phyloP scores from a whole-genome alignment of 1,284 basidiomycete genomes.

The Papiliotrema nemorosa region DNA sequence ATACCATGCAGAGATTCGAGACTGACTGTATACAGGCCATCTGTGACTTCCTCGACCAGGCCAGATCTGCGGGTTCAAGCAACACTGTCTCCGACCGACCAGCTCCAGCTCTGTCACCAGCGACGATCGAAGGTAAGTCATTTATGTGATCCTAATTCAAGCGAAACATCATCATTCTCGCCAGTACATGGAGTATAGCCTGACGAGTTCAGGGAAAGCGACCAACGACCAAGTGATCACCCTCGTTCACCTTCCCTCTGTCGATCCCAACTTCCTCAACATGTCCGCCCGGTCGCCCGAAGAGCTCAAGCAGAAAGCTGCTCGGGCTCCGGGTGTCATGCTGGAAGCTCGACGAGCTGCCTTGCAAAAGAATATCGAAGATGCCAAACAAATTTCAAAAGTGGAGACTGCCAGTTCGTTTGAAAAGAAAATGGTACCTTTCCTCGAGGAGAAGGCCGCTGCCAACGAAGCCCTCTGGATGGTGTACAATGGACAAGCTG shows the following conservation, averaged over 20 bases:
- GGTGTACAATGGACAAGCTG: constrained; percentile 42
- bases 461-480: constrained; percentile 44
- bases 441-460: constrained; percentile 49
- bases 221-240: constrained; percentile 62
- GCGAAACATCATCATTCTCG: not conserved
- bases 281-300: constrained; percentile 38
- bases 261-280: constrained; percentile 54
- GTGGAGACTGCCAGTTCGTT: constrained; percentile 46
- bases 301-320: constrained; percentile 44
- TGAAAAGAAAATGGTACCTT: constrained; percentile 41
- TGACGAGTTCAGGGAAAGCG: constrained; percentile 46
- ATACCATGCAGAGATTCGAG: constrained; percentile 5
- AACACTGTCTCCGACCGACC: constrained; percentile 60
- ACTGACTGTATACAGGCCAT: constrained; percentile 58
- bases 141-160: not conserved
- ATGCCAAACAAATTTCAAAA: constrained; percentile 50
- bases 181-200: not conserved
- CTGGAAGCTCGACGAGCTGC: constrained; percentile 57
- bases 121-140: constrained; percentile 66
- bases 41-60: constrained; percentile 76
- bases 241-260: constrained; percentile 57
- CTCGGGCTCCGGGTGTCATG: constrained; percentile 43
- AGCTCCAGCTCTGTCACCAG: constrained; percentile 71
- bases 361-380: constrained; percentile 58
- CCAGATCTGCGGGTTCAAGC: constrained; percentile 64